Percentiles rank a stretch among this genome's conserved stretches.
These are phyloP conservation scores for Hordeum pubiflorum DNA, from an alignment of 202 grass and related monocot species.

Conservation along the genomic window DNA sequence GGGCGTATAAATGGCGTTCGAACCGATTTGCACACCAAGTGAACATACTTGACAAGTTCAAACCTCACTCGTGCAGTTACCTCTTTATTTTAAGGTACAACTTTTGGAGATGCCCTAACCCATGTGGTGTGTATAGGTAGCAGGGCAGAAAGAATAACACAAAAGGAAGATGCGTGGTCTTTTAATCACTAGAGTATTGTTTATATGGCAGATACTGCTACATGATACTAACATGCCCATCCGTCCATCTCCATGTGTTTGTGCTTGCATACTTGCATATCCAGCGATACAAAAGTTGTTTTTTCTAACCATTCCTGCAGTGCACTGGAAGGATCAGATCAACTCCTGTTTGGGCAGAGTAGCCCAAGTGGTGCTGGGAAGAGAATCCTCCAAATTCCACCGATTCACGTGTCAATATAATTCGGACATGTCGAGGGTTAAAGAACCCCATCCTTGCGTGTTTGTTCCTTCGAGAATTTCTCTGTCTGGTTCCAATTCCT, in stretches of 20 bases:
- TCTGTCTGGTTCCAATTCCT: not conserved
- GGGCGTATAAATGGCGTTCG: too few relatives aligned
- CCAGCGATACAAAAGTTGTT: not conserved
- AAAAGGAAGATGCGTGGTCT: not conserved
- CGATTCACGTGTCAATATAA: not conserved
- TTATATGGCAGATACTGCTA: not conserved
- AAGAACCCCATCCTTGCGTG: not conserved
- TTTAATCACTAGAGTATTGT: not conserved
- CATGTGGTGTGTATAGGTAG: not conserved
- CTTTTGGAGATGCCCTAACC: not conserved
- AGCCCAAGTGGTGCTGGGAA: not conserved
- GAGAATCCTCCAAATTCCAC: not conserved
- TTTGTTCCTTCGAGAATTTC: not conserved
- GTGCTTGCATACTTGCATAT: not conserved
- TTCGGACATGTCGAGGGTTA: too few relatives aligned
- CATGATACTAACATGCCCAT: not conserved
- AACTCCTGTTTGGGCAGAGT: not conserved
- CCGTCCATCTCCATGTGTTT: not conserved
- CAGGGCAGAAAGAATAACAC: not conserved
- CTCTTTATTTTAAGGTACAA: too few relatives aligned
- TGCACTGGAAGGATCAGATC: slow-evolving; percentile 8
- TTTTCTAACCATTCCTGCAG: not conserved
- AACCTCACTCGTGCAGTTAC: too few relatives aligned
- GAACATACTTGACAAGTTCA: too few relatives aligned
- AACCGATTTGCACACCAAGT: too few relatives aligned